Conservation (phyloP, 1,284 basidiomycete species). For the Pseudozyma hubeiensis region DNA sequence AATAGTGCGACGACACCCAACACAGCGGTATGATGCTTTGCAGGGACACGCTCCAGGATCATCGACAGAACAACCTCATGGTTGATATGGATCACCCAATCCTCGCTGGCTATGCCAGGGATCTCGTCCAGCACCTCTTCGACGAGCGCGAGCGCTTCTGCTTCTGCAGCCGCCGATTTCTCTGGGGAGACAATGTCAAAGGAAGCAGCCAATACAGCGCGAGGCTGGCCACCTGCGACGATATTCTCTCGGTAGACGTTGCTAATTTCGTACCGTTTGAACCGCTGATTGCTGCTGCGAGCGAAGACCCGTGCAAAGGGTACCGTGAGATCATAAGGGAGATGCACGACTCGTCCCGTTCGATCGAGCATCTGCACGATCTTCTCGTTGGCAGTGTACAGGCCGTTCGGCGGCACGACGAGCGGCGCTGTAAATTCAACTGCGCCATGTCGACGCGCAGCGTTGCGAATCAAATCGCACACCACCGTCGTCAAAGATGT, state of each 20-base stretch:
- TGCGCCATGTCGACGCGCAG: conserved; percentile 89
- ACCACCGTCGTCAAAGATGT: conserved; percentile 81
- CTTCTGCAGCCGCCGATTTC: conserved; percentile 66
- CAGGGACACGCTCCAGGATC: conserved; percentile 62
- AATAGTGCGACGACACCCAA: conserved; percentile 47
- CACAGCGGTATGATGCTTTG: conserved; percentile 56
- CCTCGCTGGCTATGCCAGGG: conserved; percentile 58
- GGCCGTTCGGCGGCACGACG: conserved; percentile 77
- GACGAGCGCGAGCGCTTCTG: conserved; percentile 62
- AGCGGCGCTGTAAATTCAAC: conserved; percentile 86
- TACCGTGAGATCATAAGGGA: conserved; percentile 72
- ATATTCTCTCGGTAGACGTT: conserved; percentile 68
- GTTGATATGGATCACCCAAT: conserved; percentile 66
- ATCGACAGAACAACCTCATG: conserved; percentile 59
- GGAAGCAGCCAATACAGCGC: conserved; percentile 65
- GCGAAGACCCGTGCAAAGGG: conserved; percentile 88
- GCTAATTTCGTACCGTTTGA: conserved; percentile 87
- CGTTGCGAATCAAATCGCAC: conserved; percentile 78
- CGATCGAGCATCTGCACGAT: conserved; percentile 84
- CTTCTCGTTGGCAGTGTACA: conserved; percentile 84
- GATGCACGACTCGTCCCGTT: conserved; percentile 67
- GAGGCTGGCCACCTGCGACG: conserved; percentile 68
- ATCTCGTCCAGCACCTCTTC: conserved; percentile 65
- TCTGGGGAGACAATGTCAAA: conserved; percentile 69
- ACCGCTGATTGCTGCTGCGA: conserved; percentile 78